phyloP scores from a whole-genome alignment of 257 asterid genomes.

The Datura wrightii region DNA sequence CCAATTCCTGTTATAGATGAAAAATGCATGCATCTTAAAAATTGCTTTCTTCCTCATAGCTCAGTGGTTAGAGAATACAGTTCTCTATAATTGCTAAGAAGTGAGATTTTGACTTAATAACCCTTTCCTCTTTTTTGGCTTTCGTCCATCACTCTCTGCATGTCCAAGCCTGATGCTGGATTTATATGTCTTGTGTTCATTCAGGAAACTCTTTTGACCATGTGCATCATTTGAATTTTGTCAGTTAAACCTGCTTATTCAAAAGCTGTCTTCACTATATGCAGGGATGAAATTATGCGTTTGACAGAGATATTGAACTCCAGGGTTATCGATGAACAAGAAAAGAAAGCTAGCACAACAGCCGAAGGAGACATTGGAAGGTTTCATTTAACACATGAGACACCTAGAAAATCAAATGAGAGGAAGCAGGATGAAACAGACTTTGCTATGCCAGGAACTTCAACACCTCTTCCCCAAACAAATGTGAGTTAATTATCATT shows the following conservation, averaged over 20 bases:
- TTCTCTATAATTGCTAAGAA: not conserved
- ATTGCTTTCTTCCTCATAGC: not conserved
- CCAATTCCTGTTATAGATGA: not conserved
- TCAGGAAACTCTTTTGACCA: constrained; percentile 1
- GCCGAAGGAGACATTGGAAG: constrained; percentile 48
- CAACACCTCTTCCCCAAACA: constrained; percentile 44
- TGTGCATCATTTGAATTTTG: not conserved
- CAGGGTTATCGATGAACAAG: constrained; percentile 47
- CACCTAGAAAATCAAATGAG: constrained; percentile 47
- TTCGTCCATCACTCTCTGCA: not conserved
- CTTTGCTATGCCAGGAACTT: constrained; percentile 45
- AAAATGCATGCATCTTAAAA: not conserved
- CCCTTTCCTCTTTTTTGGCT: not conserved
- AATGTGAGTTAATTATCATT: constrained; percentile 50
- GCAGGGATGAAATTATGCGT: constrained; percentile 75
- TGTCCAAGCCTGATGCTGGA: not conserved
- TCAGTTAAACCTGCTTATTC: constrained; percentile 24
- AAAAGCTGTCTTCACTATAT: constrained; percentile 29
- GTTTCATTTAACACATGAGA: constrained; percentile 46
- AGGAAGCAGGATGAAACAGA: constrained; percentile 43
- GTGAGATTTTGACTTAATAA: constrained; percentile 17
- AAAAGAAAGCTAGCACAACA: constrained; percentile 42
- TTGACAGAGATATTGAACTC: constrained; percentile 69
- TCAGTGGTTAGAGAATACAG: not conserved
- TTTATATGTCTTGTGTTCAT: not conserved